A percentile compares a stretch with the other conserved stretches of the same genome.
These are phyloP conservation scores for Aureobasidium zeae DNA, from an alignment of 2,329 filamentous ascomycete genomes.

Conservation along the genomic window DNA sequence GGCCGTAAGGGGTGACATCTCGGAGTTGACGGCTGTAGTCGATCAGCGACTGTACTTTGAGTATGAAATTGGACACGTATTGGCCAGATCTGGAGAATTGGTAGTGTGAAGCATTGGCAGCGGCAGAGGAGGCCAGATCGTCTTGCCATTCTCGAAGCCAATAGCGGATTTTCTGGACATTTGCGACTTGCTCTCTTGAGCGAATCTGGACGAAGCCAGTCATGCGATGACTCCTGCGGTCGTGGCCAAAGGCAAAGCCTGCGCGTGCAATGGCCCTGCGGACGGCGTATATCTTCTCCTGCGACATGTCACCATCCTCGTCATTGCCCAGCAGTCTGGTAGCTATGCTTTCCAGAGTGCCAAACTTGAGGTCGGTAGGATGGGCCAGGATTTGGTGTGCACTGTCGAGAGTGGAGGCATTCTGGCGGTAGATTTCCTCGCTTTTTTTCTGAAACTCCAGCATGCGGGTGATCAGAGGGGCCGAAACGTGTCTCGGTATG, in stretches of 20 bases:
- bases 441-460: slow-evolving; percentile 35
- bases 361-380: slow-evolving; percentile 35
- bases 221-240: slow-evolving; percentile 40
- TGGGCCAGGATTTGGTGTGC: slow-evolving; percentile 42
- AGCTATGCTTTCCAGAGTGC: slow-evolving; percentile 40
- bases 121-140: slow-evolving; percentile 29
- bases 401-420: slow-evolving; percentile 40
- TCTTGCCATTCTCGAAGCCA: slow-evolving; percentile 49
- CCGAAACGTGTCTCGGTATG: slow-evolving; percentile 39
- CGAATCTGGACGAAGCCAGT: slow-evolving; percentile 56
- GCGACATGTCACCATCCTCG: slow-evolving; percentile 22
- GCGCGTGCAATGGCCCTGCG: slow-evolving; percentile 54
- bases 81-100: slow-evolving; percentile 15
- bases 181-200: slow-evolving; percentile 45
- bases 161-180: slow-evolving; percentile 42
- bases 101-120: slow-evolving; percentile 1
- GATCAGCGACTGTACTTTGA: slow-evolving; percentile 34
- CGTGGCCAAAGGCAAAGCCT: slow-evolving; percentile 53
- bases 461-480: slow-evolving; percentile 37
- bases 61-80: slow-evolving; percentile 32
- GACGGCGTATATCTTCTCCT: slow-evolving; percentile 51
- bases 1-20: slow-evolving; percentile 26
- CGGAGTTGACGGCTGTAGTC: slow-evolving; percentile 31
- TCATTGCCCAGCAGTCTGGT: slow-evolving; percentile 31
- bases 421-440: slow-evolving; percentile 39